Evolutionary conservation across 2,329 filamentous ascomycete genomes (phyloP).

Genomic region (Xylogone sp.): DNA sequence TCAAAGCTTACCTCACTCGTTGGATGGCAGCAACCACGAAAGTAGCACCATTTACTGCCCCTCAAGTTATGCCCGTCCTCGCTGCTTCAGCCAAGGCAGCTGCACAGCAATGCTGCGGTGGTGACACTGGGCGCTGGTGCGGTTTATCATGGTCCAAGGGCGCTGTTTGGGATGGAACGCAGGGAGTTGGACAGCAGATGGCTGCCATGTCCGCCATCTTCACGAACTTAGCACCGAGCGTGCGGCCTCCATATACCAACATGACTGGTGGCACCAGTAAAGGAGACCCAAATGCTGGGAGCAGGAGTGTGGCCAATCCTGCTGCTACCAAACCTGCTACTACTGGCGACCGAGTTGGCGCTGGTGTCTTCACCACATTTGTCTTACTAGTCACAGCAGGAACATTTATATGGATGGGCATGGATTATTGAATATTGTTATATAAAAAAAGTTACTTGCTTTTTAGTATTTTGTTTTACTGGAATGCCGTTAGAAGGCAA

Average conservation of each 20-base stretch:
- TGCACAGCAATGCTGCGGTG: conserved; percentile 49
- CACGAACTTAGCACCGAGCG: conserved; percentile 32
- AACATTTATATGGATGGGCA: conserved; percentile 33
- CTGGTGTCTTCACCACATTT: conserved; percentile 35
- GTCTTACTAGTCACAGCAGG: conserved; percentile 22
- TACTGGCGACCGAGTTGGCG: conserved; percentile 33
- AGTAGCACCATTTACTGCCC: conserved; percentile 50
- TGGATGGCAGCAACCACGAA: conserved; percentile 56
- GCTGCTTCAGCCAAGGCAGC: conserved; percentile 49
- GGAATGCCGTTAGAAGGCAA: no score
- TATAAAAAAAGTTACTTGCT: no score
- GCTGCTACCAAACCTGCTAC: conserved; percentile 19
- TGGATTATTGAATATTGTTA: conserved; percentile 10
- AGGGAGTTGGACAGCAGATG: conserved; percentile 62
- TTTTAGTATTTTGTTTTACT: no score
- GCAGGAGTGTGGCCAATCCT: not conserved
- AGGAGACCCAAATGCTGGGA: conserved; percentile 33
- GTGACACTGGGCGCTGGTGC: conserved; percentile 37
- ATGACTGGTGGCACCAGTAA: conserved; percentile 45
- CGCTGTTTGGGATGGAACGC: conserved; percentile 34
- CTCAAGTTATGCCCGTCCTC: conserved; percentile 46
- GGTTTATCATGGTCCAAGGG: conserved; percentile 35
- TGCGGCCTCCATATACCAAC: conserved; percentile 39
- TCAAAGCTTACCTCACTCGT: conserved; percentile 62
- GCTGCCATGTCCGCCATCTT: conserved; percentile 56